Base-by-base conservation (phyloP, 2,329 filamentous ascomycete species). In the Phaeosphaeria sp. region DNA sequence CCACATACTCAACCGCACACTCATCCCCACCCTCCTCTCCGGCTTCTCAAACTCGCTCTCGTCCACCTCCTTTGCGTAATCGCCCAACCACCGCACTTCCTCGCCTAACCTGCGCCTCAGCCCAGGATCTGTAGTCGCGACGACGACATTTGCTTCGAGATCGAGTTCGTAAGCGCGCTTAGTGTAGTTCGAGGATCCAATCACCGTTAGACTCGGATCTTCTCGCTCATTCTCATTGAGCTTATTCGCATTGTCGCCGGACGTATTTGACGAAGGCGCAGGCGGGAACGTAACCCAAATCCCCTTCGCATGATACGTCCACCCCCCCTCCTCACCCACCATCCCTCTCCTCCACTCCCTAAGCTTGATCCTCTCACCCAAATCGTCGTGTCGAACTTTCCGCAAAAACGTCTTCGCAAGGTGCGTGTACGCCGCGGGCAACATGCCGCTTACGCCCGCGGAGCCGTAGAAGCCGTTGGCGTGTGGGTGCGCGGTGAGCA, bases 241-340 rank as follows among this genome's bases (percentile, higher is more conserved):
- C 47, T n/a, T n/a, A n/a, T n/a, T n/a, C n/a, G n/a, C n/a, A n/a
- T n/a, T n/a, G n/a, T n/a, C n/a, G n/a, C n/a, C n/a, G n/a, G n/a
- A 17, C 7, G 25, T 43, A 8, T 53, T 42, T 18, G 48, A 9
- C n/a, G n/a, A 20, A 21, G 56, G 8, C 1, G 56, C 7, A 40
- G 80, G 43, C 0, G 90, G 86, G 53, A 94, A 82, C 0, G 91
- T 92, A 24, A 97, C 84, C 94, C 94, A 98, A 2, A 98, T 82
- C 0, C 95, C 95, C 78, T 99, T 99, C 48, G 95, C 95, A 71
- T 99, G 95, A 77, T 99, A 99, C 0, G 94, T 97, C 95, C 96
- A 99, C 0, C 92, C 94, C 1, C 83, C 91, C 0, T 91, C 88
- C 67, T 92, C 85, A 18, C 91, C 91, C 2, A 96, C 91, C 0